Conservation (phyloP, 2,329 filamentous ascomycete species). For the Macroventuria anomochaeta region DNA sequence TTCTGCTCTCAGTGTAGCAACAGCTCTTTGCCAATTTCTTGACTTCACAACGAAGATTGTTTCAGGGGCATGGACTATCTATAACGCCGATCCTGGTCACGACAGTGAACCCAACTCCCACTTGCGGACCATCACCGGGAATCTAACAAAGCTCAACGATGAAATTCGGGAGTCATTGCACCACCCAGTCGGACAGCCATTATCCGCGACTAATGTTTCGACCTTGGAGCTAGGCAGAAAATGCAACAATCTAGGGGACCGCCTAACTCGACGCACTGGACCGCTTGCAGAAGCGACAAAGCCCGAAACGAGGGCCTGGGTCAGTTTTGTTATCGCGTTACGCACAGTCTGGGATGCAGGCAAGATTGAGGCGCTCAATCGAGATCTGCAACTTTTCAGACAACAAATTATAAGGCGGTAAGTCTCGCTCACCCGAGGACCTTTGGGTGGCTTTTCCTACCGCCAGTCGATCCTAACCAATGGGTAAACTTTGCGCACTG, state of each 20-base stretch:
- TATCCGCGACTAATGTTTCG: not conserved
- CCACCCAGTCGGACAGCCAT: not conserved
- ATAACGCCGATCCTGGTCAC: not conserved
- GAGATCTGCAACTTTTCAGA: slow-evolving; percentile 8
- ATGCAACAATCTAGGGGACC: not conserved
- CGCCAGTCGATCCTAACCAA: not conserved
- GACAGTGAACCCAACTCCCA: not conserved
- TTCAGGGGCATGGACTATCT: not conserved
- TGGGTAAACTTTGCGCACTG: slow-evolving; percentile 20
- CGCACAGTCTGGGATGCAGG: slow-evolving; percentile 11
- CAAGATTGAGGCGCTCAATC: slow-evolving; percentile 2
- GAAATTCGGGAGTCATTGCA: not conserved
- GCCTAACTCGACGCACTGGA: not conserved
- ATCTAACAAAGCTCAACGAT: not conserved
- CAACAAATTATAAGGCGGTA: no score
- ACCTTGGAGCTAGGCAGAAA: not conserved
- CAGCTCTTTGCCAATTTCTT: slow-evolving; percentile 11
- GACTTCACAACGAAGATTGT: slow-evolving; percentile 15
- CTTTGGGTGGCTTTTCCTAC: slow-evolving; percentile 16
- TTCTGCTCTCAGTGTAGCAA: slow-evolving; percentile 5
- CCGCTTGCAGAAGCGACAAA: not conserved
- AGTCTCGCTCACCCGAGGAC: slow-evolving; percentile 9
- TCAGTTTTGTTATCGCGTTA: not conserved
- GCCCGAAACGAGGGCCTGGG: not conserved
- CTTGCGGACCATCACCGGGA: not conserved